Evolutionary conservation across 305 asterid species (phyloP), one percentile per base, ranked within the genome.

Genomic region (Solanum hybrid): DNA sequence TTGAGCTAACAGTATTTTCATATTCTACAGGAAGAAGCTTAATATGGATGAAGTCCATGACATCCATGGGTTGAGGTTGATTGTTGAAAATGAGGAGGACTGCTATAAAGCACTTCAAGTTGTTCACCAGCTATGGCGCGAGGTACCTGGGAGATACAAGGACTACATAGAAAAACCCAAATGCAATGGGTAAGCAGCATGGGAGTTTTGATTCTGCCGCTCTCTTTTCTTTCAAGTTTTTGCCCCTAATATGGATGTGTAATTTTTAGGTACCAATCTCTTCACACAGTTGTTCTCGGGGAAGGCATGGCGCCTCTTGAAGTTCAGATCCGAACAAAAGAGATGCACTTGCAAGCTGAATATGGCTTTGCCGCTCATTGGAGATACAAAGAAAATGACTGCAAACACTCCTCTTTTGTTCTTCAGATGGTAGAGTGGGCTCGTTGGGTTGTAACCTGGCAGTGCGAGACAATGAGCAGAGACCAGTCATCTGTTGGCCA

Each of bases 361-460:
- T 97, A 93, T 84, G 99, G 99, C 31, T 93, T 97, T 79, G 98
- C 99, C 1, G 99, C 99, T 22, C 99, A 97, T 89, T 97, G 99
- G 99, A 93, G 98, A 91, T 97, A 97, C 93, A 97, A 97, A 90
- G 99, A 97, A 94, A 98, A 98, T 89, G 98, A 93, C 37, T 93
- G 97, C 89, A 90, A 95, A 88, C 95, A 95, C 87, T 92, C 98
- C 14, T 94, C 99, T 88, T 97, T 94, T 78, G 94, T 97, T 87
- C 95, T 95, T 89, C 98, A 98, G 92, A 98, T 98, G 99, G 98
- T 98, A 70, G 99, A 98, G 93, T 98, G 99, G 99, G 99, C 98
- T 6, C 98, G 99, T 26, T 97, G 99, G 99, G 97, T 97, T 45
- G 92, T 97, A 75, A 92, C 97, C 76, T 97, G 99, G 99, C 99